Conservation (phyloP, 331 rosid species). For the Quercus phellos region DNA sequence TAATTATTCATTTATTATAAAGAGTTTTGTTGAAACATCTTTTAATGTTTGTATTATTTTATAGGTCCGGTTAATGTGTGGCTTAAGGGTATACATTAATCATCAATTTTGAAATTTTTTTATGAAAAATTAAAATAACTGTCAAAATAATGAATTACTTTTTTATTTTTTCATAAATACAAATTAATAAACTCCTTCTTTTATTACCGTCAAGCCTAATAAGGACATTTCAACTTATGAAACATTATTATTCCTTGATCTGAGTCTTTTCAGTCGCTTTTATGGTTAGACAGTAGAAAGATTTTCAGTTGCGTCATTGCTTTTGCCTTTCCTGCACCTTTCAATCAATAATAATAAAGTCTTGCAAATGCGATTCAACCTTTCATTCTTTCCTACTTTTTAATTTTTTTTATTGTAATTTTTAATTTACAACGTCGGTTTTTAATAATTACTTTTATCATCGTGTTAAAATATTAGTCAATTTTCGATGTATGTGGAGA, state of each 20-base stretch:
- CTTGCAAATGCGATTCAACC: background rate
- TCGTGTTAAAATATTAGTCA: fast-evolving
- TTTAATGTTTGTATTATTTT: too few relatives aligned
- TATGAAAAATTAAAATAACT: too few relatives aligned
- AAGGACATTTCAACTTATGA: background rate
- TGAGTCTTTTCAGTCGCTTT: background rate
- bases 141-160: too few relatives aligned
- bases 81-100: fast-evolving
- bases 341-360: background rate
- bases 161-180: too few relatives aligned
- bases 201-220: background rate
- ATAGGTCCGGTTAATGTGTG: fast-evolving
- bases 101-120: too few relatives aligned
- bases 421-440: fast-evolving
- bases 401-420: too few relatives aligned
- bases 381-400: background rate
- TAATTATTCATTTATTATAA: too few relatives aligned
- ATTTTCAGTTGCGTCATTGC: background rate
- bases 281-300: background rate
- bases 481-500: fast-evolving
- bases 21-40: too few relatives aligned
- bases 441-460: too few relatives aligned
- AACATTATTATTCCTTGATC: background rate
- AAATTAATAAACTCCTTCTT: fast-evolving
- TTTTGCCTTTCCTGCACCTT: background rate